Evolutionary conservation across 1,139 yeast genomes (phyloP), one percentile per base, ranked within the genome.

Genomic region (Diutina neorugosa): DNA sequence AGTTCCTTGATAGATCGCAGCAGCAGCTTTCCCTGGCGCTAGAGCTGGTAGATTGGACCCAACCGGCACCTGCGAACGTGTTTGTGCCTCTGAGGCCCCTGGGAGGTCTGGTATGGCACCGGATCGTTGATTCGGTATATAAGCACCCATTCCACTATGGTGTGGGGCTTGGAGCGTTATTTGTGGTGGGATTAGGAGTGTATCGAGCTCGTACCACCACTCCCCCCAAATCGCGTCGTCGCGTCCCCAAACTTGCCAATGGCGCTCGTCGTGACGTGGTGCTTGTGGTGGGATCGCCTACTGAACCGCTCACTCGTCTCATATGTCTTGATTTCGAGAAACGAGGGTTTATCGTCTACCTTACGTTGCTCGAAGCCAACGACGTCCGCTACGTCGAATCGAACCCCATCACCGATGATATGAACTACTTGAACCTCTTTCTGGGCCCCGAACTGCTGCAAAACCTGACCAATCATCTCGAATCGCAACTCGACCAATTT

Each of bases 231-330:
- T 5, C 40, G 19, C 67, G 63, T 53, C 70, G 95, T 60, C 69
- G 84, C 56, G 95, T 90, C 0, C 74, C 76, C 4, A 76, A 81
- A 56, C 70, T 87, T 41, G 60, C 77, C 9, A 83, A 83, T 58
- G 95, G 94, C 0, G 87, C 88, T 2, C 69, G 96, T 50, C 76
- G 77, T 55, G 94, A 87, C 60, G 93, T 86, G 5, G 80, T 87
- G 0, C 69, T 88, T 37, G 69, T 88, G 6, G 76, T 87, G 2
- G 95, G 95, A 1, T 84, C 91, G 1, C 91, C 93, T 1, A 76
- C 81, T 0, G 94, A 86, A 57, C 90, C 91, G 0, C 68, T 87
- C 57, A 82, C 89, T 0, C 71, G 89, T 55, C 71, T 83, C 52
- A 70, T 88, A 42, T 88, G 90, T 0, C 74, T 80, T 54, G 96